Evolutionary conservation across 176 grass and related monocot species (phyloP).

Genomic region (Aegilops umbellulata): DNA sequence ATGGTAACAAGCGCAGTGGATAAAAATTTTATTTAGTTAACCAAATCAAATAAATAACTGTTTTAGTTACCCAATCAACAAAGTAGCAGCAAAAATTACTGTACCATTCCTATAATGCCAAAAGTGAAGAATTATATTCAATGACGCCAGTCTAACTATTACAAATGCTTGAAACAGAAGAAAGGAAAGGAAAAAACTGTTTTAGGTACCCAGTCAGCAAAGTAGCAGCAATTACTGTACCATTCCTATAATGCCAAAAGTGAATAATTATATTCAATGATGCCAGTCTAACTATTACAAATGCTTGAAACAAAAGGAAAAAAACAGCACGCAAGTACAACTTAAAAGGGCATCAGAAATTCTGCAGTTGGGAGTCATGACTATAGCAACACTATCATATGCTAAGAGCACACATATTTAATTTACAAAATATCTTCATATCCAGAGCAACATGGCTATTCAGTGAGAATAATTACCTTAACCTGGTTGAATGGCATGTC

Average conservation of each 20-base stretch:
- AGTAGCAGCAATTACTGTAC: background rate
- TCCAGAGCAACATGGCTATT: slow-evolving; percentile 9
- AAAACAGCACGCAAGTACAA: background rate
- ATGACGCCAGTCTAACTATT: background rate
- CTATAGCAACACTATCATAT: background rate
- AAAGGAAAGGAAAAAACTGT: background rate
- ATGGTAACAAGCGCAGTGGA: background rate
- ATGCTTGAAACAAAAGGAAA: background rate
- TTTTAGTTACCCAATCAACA: background rate
- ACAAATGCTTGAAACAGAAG: background rate
- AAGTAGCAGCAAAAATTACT: background rate
- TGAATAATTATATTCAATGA: background rate
- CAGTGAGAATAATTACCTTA: slow-evolving; percentile 51
- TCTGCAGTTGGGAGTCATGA: background rate
- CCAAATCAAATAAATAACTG: background rate
- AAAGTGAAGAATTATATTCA: background rate
- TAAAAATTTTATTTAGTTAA: background rate
- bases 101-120: background rate
- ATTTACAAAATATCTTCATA: background rate
- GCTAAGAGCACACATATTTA: background rate
- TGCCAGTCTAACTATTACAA: background rate
- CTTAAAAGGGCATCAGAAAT: background rate
- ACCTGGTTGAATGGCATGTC: slow-evolving; percentile 38
- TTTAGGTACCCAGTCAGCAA: background rate
- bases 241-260: background rate